Base-by-base conservation (phyloP, 148 eudicot species). In the Camellia lanceoleosa region DNA sequence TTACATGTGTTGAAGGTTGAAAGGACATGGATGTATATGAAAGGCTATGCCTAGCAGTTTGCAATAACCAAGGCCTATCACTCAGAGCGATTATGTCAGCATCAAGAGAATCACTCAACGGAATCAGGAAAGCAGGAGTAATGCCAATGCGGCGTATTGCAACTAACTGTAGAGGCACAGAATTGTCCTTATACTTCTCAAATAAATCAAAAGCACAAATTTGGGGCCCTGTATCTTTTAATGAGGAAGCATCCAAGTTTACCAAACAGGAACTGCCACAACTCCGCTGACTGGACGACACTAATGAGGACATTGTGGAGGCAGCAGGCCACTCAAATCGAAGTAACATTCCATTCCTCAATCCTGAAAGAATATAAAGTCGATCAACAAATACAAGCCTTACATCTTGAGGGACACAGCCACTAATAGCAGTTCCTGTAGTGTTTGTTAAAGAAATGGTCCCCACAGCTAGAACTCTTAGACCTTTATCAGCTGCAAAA, bases 31-130 rank as follows among this genome's bases (percentile, higher is more conserved):
- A 95, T 19, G 91, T 88, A 84, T 89, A 95, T 23, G 97, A 90
- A 76, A 95, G 92, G 82, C 99, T 91, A 78, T 93, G 97, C 83
- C 99, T 88, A 79, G 97, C 97, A 83, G 94, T 88, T 82, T 95
- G 99, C 80, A 95, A 87, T 85, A 95, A 85, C 99, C 97, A 95
- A 79, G 99, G 99, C 89, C 99, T 88, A 84, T 93, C 97, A 84
- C 99, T 93, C 81, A 95, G 94, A 78, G 96, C 93, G 81, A 95
- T 95, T 76, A 95, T 81, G 82, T 95, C 97, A 23, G 97, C 90
- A 83, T 90, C 91, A 42, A 89, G 82, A 43, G 87, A 89, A 88
- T 93, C 97, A 64, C 83, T 88, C 80, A 95, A 80, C 20, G 99
- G 91, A 81, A 95, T 90, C 65, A 95, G 86, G 86, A 93, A 95